Evolutionary conservation across 148 eudicot genomes (phyloP).

Genomic region (Rheum nobile): DNA sequence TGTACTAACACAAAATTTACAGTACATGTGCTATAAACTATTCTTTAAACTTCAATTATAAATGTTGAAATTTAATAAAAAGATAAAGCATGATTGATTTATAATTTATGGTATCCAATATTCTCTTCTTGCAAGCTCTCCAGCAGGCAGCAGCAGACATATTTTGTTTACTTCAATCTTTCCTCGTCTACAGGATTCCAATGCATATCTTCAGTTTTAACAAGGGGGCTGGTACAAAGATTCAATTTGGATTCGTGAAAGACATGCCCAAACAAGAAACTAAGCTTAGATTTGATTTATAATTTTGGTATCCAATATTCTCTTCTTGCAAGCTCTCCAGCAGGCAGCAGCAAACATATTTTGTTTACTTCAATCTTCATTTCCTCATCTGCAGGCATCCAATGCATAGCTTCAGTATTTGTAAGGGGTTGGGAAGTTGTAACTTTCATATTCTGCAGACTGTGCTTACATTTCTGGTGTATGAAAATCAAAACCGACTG

Average conservation of each 20-base stretch:
- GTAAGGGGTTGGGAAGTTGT: too few relatives aligned
- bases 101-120: not conserved
- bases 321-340: too few relatives aligned
- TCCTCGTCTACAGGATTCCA: constrained; percentile 51
- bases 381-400: too few relatives aligned
- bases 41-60: too few relatives aligned
- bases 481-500: constrained; percentile 79
- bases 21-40: too few relatives aligned
- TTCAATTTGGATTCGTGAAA: constrained; percentile 67
- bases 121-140: not conserved
- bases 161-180: not conserved
- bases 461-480: constrained; percentile 59
- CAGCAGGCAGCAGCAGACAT: not conserved
- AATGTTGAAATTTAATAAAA: too few relatives aligned
- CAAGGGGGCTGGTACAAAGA: constrained; percentile 40
- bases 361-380: too few relatives aligned
- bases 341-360: too few relatives aligned
- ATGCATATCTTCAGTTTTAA: constrained; percentile 59
- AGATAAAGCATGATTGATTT: not conserved
- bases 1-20: too few relatives aligned
- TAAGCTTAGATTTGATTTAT: constrained; percentile 43
- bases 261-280: constrained; percentile 93
- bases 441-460: constrained; percentile 29
- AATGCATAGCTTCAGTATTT: too few relatives aligned
- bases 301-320: too few relatives aligned